Base-by-base conservation (phyloP, 371 early-diverging fungal genomes). In the Mortierella sp. region DNA sequence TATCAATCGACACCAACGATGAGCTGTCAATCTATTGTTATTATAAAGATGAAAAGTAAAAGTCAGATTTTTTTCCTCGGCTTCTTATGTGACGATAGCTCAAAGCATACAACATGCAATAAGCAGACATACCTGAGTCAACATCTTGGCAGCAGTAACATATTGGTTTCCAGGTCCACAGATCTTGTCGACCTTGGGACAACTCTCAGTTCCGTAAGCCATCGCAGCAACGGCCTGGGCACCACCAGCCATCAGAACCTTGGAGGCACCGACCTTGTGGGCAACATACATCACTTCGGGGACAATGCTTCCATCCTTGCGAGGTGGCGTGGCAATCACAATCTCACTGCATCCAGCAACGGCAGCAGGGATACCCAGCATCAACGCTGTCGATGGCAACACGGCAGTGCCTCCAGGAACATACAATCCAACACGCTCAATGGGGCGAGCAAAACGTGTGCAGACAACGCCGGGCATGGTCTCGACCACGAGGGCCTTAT, bases 121-220 rank as follows among this genome's bases (percentile, higher is more conserved):
- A 38, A 21, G 9, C 9, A 19, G 52, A 24, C 70, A 74, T 88
- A 91, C 92, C 89, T 96, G 98, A 2, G 95, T 95, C 50, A 96
- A 84, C 98, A 99, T 98, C 91, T 99, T 99, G 76, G 99, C 99
- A 3, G 98, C 97, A 7, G 99, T 99, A 19, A 99, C 99, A 88
- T 96, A 99, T 89, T 99, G 99, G 88, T 99, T 99, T 68, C 99
- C 99, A 26, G 99, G 99, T 65, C 99, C 99, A 88, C 97, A 99
- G 85, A 99, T 99, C 93, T 99, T 99, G 89, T 99, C 99, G 0
- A 98, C 99, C 91, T 99, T 99, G 77, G 98, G 97, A 28, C 98
- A 96, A 0, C 94, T 93, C 88, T 96, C 95, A 2, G 99, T 99
- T 76, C 99, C 99, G 81, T 97, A 98, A 19, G 99, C 98, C 96